Percentiles rank a stretch among this genome's conserved stretches.
phyloP scores from a whole-genome alignment of 2,329 filamentous ascomycete species.

The Emmonsiellopsis sp. region DNA sequence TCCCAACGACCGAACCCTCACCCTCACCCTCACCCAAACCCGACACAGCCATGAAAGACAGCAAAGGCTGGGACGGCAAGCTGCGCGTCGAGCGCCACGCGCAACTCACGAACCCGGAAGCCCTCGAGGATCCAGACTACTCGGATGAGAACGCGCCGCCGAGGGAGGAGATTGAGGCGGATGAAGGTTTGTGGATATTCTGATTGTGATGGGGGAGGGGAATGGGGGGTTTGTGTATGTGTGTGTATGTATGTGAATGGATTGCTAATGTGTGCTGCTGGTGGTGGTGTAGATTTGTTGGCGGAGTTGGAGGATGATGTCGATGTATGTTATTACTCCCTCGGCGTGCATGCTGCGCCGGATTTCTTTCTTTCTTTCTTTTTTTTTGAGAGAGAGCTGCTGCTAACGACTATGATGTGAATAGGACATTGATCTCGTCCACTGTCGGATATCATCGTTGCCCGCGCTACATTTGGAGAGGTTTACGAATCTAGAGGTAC shows the following conservation, averaged over 20 bases:
- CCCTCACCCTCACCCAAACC: too few relatives aligned
- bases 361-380: too few relatives aligned
- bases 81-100: slow-evolving; percentile 55
- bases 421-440: slow-evolving; percentile 80
- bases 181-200: slow-evolving; percentile 53
- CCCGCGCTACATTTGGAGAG: slow-evolving; percentile 69
- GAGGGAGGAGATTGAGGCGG: slow-evolving; percentile 67
- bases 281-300: slow-evolving; percentile 40
- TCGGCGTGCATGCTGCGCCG: background rate
- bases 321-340: slow-evolving; percentile 31
- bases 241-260: background rate
- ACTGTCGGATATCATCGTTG: slow-evolving; percentile 73
- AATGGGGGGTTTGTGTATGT: background rate
- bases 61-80: slow-evolving; percentile 39
- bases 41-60: slow-evolving; percentile 27
- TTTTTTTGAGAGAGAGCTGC: background rate
- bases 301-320: slow-evolving; percentile 48
- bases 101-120: slow-evolving; percentile 66
- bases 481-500: slow-evolving; percentile 61
- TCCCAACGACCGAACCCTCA: slow-evolving; percentile 9
- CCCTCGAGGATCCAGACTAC: slow-evolving; percentile 74
- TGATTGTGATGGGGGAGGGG: background rate
- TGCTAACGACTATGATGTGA: slow-evolving; percentile 17
- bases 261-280: background rate
- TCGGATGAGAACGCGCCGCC: slow-evolving; percentile 61